These are phyloP conservation scores for Pachyrhizus erosus DNA, from an alignment of 306 rosid genomes.

Conservation along the genomic window DNA sequence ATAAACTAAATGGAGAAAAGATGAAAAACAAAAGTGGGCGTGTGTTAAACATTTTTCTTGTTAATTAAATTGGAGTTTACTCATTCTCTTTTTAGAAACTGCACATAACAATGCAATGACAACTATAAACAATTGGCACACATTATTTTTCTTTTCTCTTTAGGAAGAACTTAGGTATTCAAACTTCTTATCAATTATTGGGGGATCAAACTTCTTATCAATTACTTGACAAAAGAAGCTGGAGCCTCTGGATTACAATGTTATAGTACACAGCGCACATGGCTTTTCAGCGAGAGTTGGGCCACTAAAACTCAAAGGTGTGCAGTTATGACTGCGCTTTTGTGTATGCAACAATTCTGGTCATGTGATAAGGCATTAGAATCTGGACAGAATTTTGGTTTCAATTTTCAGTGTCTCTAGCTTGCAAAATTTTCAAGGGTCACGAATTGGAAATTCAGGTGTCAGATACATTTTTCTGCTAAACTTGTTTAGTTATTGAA, in stretches of 20 bases:
- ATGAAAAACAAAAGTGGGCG: neutral
- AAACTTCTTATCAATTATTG: neutral
- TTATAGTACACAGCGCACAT: constrained; percentile 13
- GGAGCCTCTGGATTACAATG: too few species aligned
- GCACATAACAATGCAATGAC: neutral
- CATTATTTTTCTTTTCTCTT: neutral
- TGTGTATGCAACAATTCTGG: neutral
- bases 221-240: neutral
- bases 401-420: neutral
- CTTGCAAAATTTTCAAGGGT: too few species aligned
- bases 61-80: neutral
- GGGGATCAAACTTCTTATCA: constrained; percentile 5
- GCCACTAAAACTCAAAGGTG: neutral
- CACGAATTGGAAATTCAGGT: too few species aligned
- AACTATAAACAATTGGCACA: neutral
- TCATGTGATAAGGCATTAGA: neutral
- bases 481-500: too few species aligned
- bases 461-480: too few species aligned
- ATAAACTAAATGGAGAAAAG: too few species aligned
- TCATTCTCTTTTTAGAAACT: neutral
- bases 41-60: neutral
- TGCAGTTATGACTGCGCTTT: neutral
- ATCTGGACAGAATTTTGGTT: neutral
- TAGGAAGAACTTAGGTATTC: neutral
- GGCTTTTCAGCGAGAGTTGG: constrained; percentile 28